phyloP scores from a whole-genome alignment of 78 protist genomes.

The Dictyostelium intermedium region DNA sequence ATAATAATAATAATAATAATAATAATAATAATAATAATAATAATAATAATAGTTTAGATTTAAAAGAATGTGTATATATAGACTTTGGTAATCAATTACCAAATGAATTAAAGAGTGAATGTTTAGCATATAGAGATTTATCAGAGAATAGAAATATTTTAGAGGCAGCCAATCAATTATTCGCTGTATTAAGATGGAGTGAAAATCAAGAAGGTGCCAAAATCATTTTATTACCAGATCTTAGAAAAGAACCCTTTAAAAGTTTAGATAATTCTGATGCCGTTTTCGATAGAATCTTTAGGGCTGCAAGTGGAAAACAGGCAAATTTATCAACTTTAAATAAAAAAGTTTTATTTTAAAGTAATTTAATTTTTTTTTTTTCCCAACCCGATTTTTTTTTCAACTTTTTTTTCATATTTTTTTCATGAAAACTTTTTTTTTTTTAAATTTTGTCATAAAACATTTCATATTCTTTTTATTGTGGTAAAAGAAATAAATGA shows the following conservation, averaged over 20 bases:
- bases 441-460: too few relatives aligned
- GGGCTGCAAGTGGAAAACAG: conserved; percentile 63
- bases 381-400: too few relatives aligned
- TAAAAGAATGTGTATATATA: conserved; percentile 58
- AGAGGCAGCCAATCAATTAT: conserved; percentile 65
- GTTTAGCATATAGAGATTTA: conserved; percentile 65
- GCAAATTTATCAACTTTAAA: conserved; percentile 19
- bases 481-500: neutral
- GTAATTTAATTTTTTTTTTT: too few relatives aligned
- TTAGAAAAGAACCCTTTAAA: neutral
- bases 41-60: neutral
- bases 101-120: neutral
- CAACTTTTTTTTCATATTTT: too few relatives aligned
- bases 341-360: neutral
- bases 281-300: conserved; percentile 68
- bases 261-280: conserved; percentile 41
- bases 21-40: conserved; percentile 7
- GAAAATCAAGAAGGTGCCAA: conserved; percentile 39
- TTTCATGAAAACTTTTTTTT: too few relatives aligned
- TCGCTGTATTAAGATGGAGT: conserved; percentile 69
- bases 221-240: conserved; percentile 60
- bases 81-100: conserved; percentile 62
- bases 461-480: too few relatives aligned
- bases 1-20: neutral
- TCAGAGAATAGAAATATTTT: neutral